Evolutionary conservation across 306 rosid genomes (phyloP), one percentile per base, ranked within the genome.

Genomic region (Hippophae gyantsensis): DNA sequence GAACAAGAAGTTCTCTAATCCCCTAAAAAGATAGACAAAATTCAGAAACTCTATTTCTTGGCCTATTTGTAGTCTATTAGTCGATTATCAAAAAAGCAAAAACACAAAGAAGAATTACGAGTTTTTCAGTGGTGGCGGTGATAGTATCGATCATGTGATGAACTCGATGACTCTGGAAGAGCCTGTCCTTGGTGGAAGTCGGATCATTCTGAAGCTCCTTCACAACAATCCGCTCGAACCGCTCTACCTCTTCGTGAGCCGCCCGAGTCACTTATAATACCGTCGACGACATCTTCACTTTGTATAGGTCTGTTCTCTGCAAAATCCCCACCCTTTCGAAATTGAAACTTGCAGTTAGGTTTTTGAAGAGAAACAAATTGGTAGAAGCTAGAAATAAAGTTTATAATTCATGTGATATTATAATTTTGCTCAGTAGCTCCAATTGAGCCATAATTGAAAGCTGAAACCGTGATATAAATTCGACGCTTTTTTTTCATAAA

Each of bases 241-340:
- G 78, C 84, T 88, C 99, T 13, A 85, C 99, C 66, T 92, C 96
- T 86, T 92, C 99, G 72, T 92, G 96, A 7, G 88, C 76, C 1
- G 89, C 79, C 49, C 98, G 86, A 45, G 95, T 92, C 72, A 82
- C 85, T 75, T 92, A 96, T 65, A 92, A 84, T 46, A 92, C 76
- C 62, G 96, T 92, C 74, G 98, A 92, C 71, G 96, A 92, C 98
- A 92, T 90, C 62, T 50, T 81, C 72, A 49, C 72, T 67, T n/a
- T 52, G 23, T 42, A 32, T 41, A 44, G 60, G 25, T 55, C 27
- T 48, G 57, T 42, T 2, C 60, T 42, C 60, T 54, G 45, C 23
- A 13, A 14, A 49, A 23, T 12, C 23, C 23, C 53, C 23, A 49
- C n/a, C 10, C 40, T 23, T 25, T 7, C n/a, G 23, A 0, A 9